Evolutionary conservation across 2,329 filamentous ascomycete genomes (phyloP).

Genomic region (Ceratocystis destructans): DNA sequence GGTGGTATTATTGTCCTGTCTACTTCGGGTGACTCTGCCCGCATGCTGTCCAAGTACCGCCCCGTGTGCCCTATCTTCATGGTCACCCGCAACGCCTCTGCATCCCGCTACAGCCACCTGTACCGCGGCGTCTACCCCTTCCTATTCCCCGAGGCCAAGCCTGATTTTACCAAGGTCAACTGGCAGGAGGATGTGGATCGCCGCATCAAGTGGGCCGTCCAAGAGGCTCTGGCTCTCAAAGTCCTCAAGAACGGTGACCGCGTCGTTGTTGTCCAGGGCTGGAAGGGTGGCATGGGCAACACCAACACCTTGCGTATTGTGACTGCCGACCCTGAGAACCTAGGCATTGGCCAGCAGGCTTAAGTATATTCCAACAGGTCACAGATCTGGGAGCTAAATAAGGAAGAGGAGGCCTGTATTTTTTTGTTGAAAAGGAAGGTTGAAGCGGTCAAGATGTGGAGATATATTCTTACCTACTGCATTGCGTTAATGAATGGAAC

Average conservation of each 20-base stretch:
- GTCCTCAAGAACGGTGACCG: slow-evolving; percentile 59
- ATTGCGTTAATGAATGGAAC: slow-evolving; percentile 10
- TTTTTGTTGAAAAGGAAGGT: slow-evolving; percentile 2
- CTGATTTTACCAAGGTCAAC: slow-evolving; percentile 80
- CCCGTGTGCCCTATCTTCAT: slow-evolving; percentile 99
- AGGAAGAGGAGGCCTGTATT: background rate
- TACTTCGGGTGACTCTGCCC: slow-evolving; percentile 87
- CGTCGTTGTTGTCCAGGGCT: slow-evolving; percentile 76
- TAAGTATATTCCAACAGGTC: slow-evolving; percentile 1
- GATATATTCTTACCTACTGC: background rate
- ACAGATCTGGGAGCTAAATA: background rate
- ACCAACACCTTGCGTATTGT: slow-evolving; percentile 66
- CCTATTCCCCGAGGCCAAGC: slow-evolving; percentile 84
- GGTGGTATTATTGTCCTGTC: slow-evolving; percentile 93
- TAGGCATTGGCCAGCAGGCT: slow-evolving; percentile 37
- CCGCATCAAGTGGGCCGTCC: slow-evolving; percentile 93
- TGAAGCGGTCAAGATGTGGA: background rate
- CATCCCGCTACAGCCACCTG: slow-evolving; percentile 81
- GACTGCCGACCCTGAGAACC: slow-evolving; percentile 45
- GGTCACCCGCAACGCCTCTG: slow-evolving; percentile 77
- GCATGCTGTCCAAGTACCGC: slow-evolving; percentile 94
- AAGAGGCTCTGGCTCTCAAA: slow-evolving; percentile 69
- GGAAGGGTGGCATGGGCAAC: slow-evolving; percentile 83
- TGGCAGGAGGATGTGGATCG: slow-evolving; percentile 99
- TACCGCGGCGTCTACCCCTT: slow-evolving; percentile 98